Base-by-base conservation (phyloP, 23 red algal species). In the Agarophyton chilense region DNA sequence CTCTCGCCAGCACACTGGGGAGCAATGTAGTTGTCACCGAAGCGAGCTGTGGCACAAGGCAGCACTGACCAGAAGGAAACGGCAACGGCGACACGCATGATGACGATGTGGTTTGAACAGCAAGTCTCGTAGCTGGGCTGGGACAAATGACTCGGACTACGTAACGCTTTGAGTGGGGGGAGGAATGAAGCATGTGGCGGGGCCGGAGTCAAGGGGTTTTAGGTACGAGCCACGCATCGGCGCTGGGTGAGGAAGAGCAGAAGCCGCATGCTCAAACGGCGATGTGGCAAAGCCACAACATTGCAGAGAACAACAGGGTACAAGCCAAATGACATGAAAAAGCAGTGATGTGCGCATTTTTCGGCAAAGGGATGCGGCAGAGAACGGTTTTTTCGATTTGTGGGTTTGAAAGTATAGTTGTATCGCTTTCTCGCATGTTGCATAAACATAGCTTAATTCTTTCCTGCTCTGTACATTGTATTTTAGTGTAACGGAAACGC, bases 1-100 rank as follows among this genome's bases (percentile, higher is more conserved):
- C 83, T 67, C 46, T 66, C 58, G 4, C 49, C 83, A 12, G 58
- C 29, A 65, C 83, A 88, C 11, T 55, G 49, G 31, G 83, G 67
- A 29, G 83, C 83, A 18, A 49, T 33, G 68, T 88, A 88, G 71
- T 88, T 88, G 53, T 88, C 51, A 55, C 34, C 40, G 73, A 14
- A 18, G 10, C 52, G 73, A 2, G 73, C 73, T 5, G n/a, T 17
- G 26, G 51, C 73, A 28, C 19, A 26, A 4, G 55, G 22, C 55
- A 58, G 55, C 7, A 58, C 55, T 3, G 22, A 8, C 22, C 24
- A 28, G 22, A 58, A 29, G 4, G 55, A 58, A 21, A 58, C n/a
- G 2, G 29, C 55, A 25, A 58, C 22, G 19, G 22, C 21, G 22
- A 28, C 4, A 29, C 22, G 55, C 55, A 58, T 58, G 55, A 28